Conservation (phyloP, 768 basidiomycete species). For the Kwoniella sp. region DNA sequence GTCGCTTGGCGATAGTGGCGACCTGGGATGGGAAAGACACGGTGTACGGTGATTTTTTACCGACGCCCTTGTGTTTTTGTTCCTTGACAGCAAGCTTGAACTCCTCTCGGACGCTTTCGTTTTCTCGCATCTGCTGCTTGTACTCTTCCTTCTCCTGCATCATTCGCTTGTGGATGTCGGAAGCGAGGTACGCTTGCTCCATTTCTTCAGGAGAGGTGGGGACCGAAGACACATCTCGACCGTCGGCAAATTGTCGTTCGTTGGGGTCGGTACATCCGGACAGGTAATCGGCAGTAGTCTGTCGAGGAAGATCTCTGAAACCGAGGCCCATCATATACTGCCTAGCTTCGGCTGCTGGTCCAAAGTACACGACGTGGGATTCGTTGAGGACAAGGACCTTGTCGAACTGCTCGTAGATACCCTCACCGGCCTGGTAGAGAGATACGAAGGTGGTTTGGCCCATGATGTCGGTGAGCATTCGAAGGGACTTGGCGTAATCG, state of each 20-base stretch:
- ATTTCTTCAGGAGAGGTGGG: slow-evolving; percentile 72
- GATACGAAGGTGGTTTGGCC: slow-evolving; percentile 68
- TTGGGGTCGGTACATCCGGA: slow-evolving; percentile 60
- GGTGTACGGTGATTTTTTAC: slow-evolving; percentile 74
- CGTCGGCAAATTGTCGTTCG: slow-evolving; percentile 71
- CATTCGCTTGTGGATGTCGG: slow-evolving; percentile 60
- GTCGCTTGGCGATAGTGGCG: slow-evolving; percentile 68
- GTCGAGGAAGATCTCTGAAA: slow-evolving; percentile 71
- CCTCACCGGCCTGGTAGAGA: slow-evolving; percentile 80
- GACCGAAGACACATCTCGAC: slow-evolving; percentile 63
- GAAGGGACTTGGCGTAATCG: slow-evolving; percentile 77
- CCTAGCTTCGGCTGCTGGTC: slow-evolving; percentile 66
- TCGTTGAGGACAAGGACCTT: slow-evolving; percentile 79
- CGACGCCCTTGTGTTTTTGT: slow-evolving; percentile 79
- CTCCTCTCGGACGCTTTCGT: slow-evolving; percentile 62
- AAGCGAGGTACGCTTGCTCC: slow-evolving; percentile 66
- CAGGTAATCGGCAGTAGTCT: slow-evolving; percentile 83
- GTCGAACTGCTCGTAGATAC: slow-evolving; percentile 66
- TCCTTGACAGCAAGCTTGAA: slow-evolving; percentile 78
- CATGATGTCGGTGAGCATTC: slow-evolving; percentile 73
- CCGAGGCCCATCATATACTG: slow-evolving; percentile 76
- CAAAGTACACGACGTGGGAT: slow-evolving; percentile 74
- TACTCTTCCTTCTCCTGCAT: slow-evolving; percentile 63
- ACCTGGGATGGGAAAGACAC: slow-evolving; percentile 77
- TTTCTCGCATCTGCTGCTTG: slow-evolving; percentile 67